Evolutionary conservation across 345 rosid species (phyloP).

Genomic region (Moringa oleifera): DNA sequence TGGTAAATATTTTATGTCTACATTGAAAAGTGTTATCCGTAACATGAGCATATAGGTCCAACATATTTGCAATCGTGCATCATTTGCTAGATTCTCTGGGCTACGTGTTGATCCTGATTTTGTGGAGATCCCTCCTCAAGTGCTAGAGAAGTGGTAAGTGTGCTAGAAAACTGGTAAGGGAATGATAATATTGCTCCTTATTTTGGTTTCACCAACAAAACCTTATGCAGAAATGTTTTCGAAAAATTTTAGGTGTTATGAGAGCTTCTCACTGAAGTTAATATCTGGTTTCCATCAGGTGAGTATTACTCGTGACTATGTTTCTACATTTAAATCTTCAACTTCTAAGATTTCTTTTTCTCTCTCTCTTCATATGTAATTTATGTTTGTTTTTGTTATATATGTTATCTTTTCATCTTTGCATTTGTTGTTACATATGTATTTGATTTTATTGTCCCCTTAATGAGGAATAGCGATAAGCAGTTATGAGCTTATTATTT

Average conservation of each 20-base stretch:
- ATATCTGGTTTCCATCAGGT: slow-evolving; percentile 97
- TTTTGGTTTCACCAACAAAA: not conserved
- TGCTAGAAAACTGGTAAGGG: slow-evolving; percentile 61
- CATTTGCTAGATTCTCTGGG: slow-evolving; percentile 86
- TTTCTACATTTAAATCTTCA: slow-evolving; percentile 9
- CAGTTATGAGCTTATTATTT: too few relatives aligned
- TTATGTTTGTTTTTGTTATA: not conserved
- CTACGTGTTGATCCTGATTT: slow-evolving; percentile 85
- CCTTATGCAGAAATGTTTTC: slow-evolving; percentile 16
- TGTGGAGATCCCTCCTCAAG: slow-evolving; percentile 80
- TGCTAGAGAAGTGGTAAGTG: slow-evolving; percentile 78
- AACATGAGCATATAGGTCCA: slow-evolving; percentile 55
- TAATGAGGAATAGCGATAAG: not conserved
- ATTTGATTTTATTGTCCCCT: too few relatives aligned
- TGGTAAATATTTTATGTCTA: slow-evolving; percentile 4
- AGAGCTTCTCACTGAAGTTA: slow-evolving; percentile 78
- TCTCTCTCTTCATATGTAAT: not conserved
- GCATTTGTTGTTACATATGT: not conserved
- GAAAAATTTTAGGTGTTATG: slow-evolving; percentile 70
- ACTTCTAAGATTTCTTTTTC: not conserved
- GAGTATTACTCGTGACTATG: slow-evolving; percentile 18
- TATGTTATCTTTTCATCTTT: not conserved
- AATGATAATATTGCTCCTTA: slow-evolving; percentile 6
- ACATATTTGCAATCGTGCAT: slow-evolving; percentile 82
- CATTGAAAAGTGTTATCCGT: slow-evolving; percentile 7